Evolutionary conservation across 2,329 filamentous ascomycete genomes (phyloP), one percentile per base, ranked within the genome.

Genomic region (Ascomycota sp.): DNA sequence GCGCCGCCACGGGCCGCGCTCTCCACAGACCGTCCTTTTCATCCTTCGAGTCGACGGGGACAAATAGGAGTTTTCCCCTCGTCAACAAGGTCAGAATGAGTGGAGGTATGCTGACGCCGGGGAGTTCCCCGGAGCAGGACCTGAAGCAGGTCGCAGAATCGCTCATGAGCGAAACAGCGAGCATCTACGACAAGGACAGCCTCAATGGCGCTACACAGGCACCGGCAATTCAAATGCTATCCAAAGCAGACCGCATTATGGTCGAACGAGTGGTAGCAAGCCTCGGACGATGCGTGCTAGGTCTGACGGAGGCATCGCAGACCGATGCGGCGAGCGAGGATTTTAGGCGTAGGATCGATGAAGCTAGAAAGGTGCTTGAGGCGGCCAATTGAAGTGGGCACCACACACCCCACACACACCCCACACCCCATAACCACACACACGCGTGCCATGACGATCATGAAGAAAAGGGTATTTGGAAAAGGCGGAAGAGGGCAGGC

Each of bases 331-430:
- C 79, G 39, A 65, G 63, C 29, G 61, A 74, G 32, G 59, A 75
- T 34, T 71, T 78, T 48, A 61, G 81, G 35, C 59, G 76, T 37
- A 63, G 77, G 39, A 62, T 93, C 30, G 80, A 91, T 39, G 68
- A 71, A 30, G 83, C 82, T 5, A 69, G 73, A 35, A 63, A 68
- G 30, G 65, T 80, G 4, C 57, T 92, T 20, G 79, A 86, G 39
- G 80, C 79, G 5, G 63, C 15, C 15, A 17, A 17, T 17, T 17
- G 15, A 17, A 17, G 15, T 4, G 15, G 15, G 15, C 15, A 17
- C 15, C 15, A 17, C 15, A 17, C 15, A 17, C 15, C 3, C 15
- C 2, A 13, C 10, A 17, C 15, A 17, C 15, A 17, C 15, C 15
- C 3, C 15, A 17, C 15, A 17, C 15, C 15, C 3, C 15, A 17